Percentiles rank a stretch among this genome's conserved stretches.
These are phyloP conservation scores for Phytophthora foliorum DNA, from an alignment of 352 stramenopile species.

Conservation along the genomic window DNA sequence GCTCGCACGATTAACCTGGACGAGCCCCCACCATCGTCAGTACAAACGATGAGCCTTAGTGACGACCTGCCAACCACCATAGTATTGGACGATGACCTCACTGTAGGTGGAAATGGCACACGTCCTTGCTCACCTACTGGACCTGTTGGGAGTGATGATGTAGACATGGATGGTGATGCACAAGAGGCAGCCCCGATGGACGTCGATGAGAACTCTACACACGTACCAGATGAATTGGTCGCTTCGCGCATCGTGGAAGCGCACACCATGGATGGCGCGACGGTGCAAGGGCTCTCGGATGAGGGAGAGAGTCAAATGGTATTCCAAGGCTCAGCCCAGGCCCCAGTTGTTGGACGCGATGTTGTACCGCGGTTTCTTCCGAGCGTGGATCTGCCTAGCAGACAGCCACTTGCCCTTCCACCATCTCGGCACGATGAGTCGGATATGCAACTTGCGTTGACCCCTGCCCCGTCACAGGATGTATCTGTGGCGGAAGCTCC, in stretches of 20 bases:
- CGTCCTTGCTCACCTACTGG: not conserved
- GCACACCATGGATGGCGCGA: not conserved
- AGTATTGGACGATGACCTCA: not conserved
- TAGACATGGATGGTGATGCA: too few species aligned
- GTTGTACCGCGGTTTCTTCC: slow-evolving; percentile 4
- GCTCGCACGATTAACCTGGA: slow-evolving; percentile 7
- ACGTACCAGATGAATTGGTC: not conserved
- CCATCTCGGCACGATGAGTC: not conserved
- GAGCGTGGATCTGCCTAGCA: not conserved
- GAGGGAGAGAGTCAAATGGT: not conserved
- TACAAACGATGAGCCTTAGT: not conserved
- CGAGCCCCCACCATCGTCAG: too few species aligned
- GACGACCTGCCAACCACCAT: not conserved
- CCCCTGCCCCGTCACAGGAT: not conserved
- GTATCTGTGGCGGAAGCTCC: not conserved
- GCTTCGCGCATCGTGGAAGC: not conserved
- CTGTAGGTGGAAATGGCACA: not conserved
- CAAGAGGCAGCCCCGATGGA: too few species aligned
- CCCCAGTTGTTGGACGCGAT: not conserved
- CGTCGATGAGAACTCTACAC: not conserved
- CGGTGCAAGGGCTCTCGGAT: not conserved
- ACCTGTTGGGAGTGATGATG: not conserved
- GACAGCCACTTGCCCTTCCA: not conserved
- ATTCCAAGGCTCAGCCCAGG: not conserved
- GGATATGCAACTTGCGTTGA: not conserved